These are phyloP conservation scores for Flaveria robusta DNA, from an alignment of 129 eudicot species.

Conservation along the genomic window DNA sequence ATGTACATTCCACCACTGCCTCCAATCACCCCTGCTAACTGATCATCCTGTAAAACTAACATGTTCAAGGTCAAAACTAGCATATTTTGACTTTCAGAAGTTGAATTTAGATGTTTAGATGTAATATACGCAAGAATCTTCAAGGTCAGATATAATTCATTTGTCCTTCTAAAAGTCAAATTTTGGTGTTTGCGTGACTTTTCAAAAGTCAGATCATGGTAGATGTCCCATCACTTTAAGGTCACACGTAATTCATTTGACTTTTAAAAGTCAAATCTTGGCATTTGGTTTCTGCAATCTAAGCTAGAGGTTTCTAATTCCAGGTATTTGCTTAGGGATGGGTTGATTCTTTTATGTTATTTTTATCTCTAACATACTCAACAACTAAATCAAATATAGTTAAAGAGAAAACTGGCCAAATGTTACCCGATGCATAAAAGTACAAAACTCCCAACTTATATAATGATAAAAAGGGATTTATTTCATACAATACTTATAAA, in stretches of 20 bases:
- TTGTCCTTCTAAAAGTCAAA: not conserved
- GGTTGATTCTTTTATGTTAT: not conserved
- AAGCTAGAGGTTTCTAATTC: not conserved
- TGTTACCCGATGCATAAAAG: too few relatives aligned
- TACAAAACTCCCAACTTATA: too few relatives aligned
- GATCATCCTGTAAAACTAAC: conserved; percentile 55
- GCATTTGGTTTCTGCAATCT: not conserved
- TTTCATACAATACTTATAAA: too few relatives aligned
- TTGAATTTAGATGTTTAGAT: not conserved
- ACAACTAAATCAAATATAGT: not conserved
- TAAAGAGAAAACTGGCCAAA: not conserved
- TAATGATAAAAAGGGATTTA: too few relatives aligned
- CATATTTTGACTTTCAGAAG: conserved; percentile 5
- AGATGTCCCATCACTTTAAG: not conserved
- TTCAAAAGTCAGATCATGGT: conserved; percentile 2
- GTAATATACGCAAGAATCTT: not conserved
- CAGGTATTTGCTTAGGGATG: not conserved
- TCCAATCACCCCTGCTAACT: conserved; percentile 88
- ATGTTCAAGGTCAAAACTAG: conserved; percentile 9
- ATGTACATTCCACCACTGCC: conserved; percentile 92
- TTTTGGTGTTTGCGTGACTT: not conserved
- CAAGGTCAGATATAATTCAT: not conserved
- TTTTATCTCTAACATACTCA: not conserved
- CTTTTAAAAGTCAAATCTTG: not conserved
- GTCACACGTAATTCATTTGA: not conserved